Evolutionary conservation across 2,329 filamentous ascomycete species (phyloP).

Genomic region (Phialocephala subalpina): DNA sequence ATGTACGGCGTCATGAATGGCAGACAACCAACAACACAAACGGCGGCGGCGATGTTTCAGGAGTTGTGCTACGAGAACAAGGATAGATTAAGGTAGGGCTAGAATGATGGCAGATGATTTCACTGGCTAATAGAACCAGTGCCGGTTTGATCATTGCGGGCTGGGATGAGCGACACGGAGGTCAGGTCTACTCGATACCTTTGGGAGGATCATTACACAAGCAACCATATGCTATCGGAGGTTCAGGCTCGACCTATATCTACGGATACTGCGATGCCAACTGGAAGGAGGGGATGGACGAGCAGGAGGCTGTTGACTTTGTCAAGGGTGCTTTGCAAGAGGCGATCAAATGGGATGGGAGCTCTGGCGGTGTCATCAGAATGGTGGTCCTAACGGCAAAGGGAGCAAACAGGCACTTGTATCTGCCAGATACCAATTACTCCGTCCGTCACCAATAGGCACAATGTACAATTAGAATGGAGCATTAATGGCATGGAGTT

Average conservation of each 20-base stretch:
- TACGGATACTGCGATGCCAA: conserved; percentile 98
- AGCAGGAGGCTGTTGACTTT: conserved; percentile 88
- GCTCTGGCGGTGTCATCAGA: conserved; percentile 96
- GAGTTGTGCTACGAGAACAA: conserved; percentile 99
- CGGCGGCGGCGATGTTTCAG: conserved; percentile 94
- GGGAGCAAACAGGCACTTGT: conserved; percentile 92
- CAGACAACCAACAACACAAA: conserved; percentile 91
- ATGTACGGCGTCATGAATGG: conserved; percentile 92
- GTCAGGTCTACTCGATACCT: conserved; percentile 97
- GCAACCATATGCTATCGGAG: conserved; percentile 93
- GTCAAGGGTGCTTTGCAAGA: conserved; percentile 91
- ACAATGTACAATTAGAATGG: conserved; percentile 47
- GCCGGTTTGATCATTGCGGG: conserved; percentile 99
- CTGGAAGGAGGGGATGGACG: conserved; percentile 95
- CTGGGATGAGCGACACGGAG: conserved; percentile 93
- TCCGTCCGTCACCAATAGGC: conserved; percentile 58
- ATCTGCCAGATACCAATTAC: conserved; percentile 93
- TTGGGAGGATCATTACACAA: conserved; percentile 97
- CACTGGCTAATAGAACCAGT: conserved; percentile 55
- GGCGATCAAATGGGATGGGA: conserved; percentile 99
- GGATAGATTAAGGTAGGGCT: conserved; percentile 83
- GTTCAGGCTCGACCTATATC: conserved; percentile 98
- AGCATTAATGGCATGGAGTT: conserved; percentile 43
- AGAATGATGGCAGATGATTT: not conserved
- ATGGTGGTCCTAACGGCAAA: conserved; percentile 94